Evolutionary conservation across 495 filamentous ascomycete species (phyloP).

Genomic region (Haplographium delicatum): DNA sequence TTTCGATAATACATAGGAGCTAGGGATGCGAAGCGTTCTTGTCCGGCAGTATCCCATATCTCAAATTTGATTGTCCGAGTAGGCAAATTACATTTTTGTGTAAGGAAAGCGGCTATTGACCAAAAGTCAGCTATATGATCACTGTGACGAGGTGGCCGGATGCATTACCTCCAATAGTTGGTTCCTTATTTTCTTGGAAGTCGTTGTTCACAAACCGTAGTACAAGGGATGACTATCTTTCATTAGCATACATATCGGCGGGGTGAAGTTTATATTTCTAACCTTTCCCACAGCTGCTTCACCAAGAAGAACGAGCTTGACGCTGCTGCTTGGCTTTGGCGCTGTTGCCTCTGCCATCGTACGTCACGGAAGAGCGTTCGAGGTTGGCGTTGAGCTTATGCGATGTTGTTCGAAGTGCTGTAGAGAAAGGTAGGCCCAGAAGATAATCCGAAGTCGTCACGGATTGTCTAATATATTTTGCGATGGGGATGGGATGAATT

Average conservation of each 20-base stretch:
- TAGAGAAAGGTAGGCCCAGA: background rate
- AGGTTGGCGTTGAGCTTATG: background rate
- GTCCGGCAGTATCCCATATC: conserved; percentile 99
- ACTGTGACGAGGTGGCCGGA: background rate
- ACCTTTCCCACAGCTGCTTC: conserved; percentile 99
- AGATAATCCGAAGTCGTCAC: background rate
- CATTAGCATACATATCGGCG: too few relatives aligned
- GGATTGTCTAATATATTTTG: background rate
- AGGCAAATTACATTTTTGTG: conserved; percentile 95
- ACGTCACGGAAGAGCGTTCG: background rate
- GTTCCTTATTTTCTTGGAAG: conserved; percentile 99
- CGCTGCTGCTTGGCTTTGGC: conserved; percentile 96
- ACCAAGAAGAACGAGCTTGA: conserved; percentile 95
- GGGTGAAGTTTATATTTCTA: conserved; percentile 16
- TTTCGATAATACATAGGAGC: conserved; percentile 99
- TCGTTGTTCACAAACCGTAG: conserved; percentile 99
- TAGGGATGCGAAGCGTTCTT: conserved; percentile 94
- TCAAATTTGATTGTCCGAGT: conserved; percentile 98
- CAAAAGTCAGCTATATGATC: conserved; percentile 5
- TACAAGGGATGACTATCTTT: conserved; percentile 88
- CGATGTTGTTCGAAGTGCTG: background rate
- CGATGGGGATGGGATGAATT: too few relatives aligned
- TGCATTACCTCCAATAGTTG: conserved; percentile 90
- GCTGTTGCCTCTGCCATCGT: conserved; percentile 44
- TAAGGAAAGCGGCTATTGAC: conserved; percentile 83